Evolutionary conservation across 495 filamentous ascomycete genomes (phyloP).

Genomic region (Penicillium waksmanii): DNA sequence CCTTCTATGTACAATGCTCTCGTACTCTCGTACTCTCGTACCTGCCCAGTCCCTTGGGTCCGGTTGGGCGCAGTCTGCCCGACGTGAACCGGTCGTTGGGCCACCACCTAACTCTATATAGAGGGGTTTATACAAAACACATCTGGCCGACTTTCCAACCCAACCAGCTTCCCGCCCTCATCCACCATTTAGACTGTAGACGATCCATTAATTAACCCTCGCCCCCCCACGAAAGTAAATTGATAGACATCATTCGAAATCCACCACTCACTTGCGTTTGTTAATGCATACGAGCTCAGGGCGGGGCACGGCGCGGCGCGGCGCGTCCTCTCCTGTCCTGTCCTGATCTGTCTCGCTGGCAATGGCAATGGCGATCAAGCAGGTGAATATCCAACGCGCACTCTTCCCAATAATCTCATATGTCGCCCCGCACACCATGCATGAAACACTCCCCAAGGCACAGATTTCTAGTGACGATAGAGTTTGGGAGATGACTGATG

Average conservation of each 20-base stretch:
- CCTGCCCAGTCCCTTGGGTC: conserved; percentile 8
- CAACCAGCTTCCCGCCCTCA: conserved; percentile 6
- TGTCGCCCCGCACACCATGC: conserved; percentile 9
- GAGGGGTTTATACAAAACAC: neutral
- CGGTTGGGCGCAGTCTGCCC: conserved; percentile 24
- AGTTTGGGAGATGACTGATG: conserved; percentile 9
- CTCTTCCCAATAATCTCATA: neutral
- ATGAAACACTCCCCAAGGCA: conserved; percentile 7
- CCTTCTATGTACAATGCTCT: no score
- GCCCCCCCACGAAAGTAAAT: neutral
- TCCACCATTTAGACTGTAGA: neutral
- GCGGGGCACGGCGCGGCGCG: neutral
- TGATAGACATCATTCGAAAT: no score
- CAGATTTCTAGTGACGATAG: conserved; percentile 14
- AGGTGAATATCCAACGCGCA: conserved; percentile 1
- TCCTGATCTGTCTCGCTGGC: neutral
- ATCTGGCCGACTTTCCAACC: conserved; percentile 14
- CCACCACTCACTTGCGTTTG: neutral
- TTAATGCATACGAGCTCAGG: neutral
- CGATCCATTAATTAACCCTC: neutral
- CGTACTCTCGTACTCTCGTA: no score
- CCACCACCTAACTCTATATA: neutral
- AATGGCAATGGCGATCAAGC: neutral
- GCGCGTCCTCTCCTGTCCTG: neutral
- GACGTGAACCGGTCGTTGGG: conserved; percentile 12